Conservation (phyloP, 208 protist genomes). For the Leishmania martiniquensis region DNA sequence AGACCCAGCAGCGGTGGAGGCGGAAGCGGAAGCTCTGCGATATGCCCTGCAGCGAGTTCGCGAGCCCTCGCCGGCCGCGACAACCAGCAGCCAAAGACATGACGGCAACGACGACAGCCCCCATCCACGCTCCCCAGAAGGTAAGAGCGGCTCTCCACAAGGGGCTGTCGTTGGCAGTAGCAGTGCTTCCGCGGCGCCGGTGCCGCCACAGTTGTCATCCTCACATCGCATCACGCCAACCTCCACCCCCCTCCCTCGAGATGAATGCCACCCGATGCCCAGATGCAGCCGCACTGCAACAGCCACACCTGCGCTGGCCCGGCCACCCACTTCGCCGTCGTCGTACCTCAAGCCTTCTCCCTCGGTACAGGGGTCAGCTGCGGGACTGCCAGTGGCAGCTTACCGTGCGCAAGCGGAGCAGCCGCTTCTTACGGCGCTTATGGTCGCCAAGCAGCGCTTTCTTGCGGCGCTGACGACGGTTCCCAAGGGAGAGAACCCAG, state of each 20-base stretch:
- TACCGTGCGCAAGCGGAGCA: conserved; percentile 9
- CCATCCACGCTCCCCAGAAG: not conserved
- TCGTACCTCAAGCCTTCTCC: too few species aligned
- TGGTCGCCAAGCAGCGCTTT: conserved; percentile 39
- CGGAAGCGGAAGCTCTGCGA: not conserved
- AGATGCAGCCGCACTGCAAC: not conserved
- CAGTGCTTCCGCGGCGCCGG: not conserved
- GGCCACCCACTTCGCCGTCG: too few species aligned
- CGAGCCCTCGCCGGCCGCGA: not conserved
- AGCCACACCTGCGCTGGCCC: not conserved
- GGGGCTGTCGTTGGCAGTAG: not conserved
- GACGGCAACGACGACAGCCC: not conserved
- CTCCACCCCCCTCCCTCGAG: not conserved
- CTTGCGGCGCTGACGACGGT: not conserved
- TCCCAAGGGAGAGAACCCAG: not conserved
- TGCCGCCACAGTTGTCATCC: not conserved
- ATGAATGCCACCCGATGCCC: not conserved
- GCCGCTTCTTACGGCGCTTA: conserved; percentile 29
- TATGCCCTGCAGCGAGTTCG: conserved; percentile 1
- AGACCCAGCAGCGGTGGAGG: not conserved
- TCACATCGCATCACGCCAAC: not conserved
- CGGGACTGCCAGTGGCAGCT: not conserved
- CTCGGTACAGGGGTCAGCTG: not conserved
- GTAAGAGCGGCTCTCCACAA: not conserved
- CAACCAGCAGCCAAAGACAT: not conserved